These are phyloP conservation scores for Odontarrhena argentea DNA, from an alignment of 345 rosid genomes.

Conservation along the genomic window DNA sequence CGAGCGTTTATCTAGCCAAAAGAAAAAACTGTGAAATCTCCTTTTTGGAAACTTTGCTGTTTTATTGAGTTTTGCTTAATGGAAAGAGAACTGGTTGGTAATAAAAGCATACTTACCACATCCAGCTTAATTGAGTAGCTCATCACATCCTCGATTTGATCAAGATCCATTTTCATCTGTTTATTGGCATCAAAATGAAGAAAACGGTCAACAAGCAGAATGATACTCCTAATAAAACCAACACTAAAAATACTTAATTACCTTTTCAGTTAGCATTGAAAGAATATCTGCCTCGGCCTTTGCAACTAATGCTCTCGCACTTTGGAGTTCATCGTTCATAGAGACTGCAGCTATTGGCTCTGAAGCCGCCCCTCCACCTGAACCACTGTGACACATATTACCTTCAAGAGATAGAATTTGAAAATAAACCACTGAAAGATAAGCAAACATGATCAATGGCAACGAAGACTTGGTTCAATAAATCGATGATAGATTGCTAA, in stretches of 20 bases:
- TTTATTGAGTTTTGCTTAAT: background rate
- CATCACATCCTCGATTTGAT: slow-evolving; percentile 56
- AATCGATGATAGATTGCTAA: slow-evolving; percentile 1
- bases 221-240: slow-evolving; percentile 15
- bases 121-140: slow-evolving; percentile 61
- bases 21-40: slow-evolving; percentile 25
- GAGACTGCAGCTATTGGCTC: slow-evolving; percentile 87
- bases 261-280: slow-evolving; percentile 76
- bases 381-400: slow-evolving; percentile 65
- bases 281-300: slow-evolving; percentile 86
- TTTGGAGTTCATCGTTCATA: slow-evolving; percentile 82
- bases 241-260: slow-evolving; percentile 33
- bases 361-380: slow-evolving; percentile 68
- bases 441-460: slow-evolving; percentile 7
- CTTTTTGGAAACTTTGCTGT: slow-evolving; percentile 9
- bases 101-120: slow-evolving; percentile 48
- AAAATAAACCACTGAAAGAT: background rate
- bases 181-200: slow-evolving; percentile 37
- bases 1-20: slow-evolving; percentile 78
- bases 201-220: slow-evolving; percentile 33
- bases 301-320: slow-evolving; percentile 67
- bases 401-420: slow-evolving; percentile 39
- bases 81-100: slow-evolving; percentile 6
- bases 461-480: background rate
- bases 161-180: slow-evolving; percentile 75